Percentiles rank a stretch among this genome's conserved stretches.
phyloP scores from a whole-genome alignment of 1,284 basidiomycete species.

The Anthracocystis panici-leucophaei region DNA sequence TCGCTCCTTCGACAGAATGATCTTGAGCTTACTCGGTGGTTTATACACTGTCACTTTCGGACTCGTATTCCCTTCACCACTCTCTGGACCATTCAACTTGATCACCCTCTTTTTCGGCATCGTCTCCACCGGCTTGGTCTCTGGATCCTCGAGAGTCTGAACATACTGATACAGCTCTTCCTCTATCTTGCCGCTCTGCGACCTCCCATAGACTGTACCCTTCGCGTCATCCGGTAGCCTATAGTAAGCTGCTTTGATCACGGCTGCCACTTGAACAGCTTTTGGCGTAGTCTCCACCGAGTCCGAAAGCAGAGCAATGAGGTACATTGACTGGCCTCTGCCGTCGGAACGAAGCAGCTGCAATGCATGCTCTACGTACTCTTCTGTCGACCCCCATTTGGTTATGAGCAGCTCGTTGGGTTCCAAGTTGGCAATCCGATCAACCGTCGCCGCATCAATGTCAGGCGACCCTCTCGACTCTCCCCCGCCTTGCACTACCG shows the following conservation, averaged over 20 bases:
- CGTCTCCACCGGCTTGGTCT: not conserved
- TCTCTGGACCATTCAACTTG: constrained; percentile 29
- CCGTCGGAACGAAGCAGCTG: constrained; percentile 75
- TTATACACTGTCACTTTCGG: constrained; percentile 2
- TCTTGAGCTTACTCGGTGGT: constrained; percentile 45
- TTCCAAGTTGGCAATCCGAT: constrained; percentile 40
- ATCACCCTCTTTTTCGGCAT: constrained; percentile 30
- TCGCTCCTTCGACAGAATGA: constrained; percentile 49
- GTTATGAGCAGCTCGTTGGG: constrained; percentile 79
- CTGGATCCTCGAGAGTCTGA: constrained; percentile 74
- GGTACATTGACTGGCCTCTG: constrained; percentile 74
- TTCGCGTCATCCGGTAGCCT: constrained; percentile 72
- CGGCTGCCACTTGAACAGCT: constrained; percentile 81
- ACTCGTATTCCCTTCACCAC: not conserved
- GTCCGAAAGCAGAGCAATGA: constrained; percentile 78
- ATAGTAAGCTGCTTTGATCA: constrained; percentile 79
- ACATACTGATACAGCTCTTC: constrained; percentile 83
- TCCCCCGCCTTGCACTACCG: not conserved
- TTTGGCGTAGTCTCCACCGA: constrained; percentile 79
- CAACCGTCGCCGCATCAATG: constrained; percentile 5
- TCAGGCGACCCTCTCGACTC: not conserved
- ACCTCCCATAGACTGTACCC: constrained; percentile 35
- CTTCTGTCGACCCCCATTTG: constrained; percentile 76
- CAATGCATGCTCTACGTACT: constrained; percentile 79
- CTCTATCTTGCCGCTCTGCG: constrained; percentile 64